Conservation (phyloP, 2,329 filamentous ascomycete genomes). For the Verruconis gallopava region DNA sequence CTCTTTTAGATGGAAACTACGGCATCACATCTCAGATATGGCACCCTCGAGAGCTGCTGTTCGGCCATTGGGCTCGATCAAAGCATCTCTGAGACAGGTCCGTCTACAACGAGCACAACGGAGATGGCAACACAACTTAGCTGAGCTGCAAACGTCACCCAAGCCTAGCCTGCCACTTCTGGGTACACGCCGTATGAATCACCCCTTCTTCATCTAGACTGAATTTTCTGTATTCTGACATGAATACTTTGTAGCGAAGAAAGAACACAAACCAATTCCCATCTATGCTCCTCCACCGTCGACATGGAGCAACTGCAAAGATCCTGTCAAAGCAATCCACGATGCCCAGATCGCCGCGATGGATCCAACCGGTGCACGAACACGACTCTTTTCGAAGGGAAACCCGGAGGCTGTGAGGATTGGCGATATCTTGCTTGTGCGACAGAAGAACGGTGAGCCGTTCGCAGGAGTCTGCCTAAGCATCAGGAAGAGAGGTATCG, state of each 20-base stretch:
- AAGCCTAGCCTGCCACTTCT: slow-evolving; percentile 10
- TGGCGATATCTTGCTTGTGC: slow-evolving; percentile 85
- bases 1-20: not conserved
- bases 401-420: slow-evolving; percentile 70
- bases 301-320: slow-evolving; percentile 42
- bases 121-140: slow-evolving; percentile 4
- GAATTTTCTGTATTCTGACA: not conserved
- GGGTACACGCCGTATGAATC: not conserved
- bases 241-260: not conserved
- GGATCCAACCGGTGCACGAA: slow-evolving; percentile 74
- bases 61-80: slow-evolving; percentile 2
- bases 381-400: slow-evolving; percentile 62
- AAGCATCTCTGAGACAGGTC: slow-evolving; percentile 4
- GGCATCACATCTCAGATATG: slow-evolving; percentile 4
- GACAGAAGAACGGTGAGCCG: slow-evolving; percentile 71
- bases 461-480: slow-evolving; percentile 82
- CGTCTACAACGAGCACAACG: slow-evolving; percentile 4
- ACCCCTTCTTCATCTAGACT: not conserved
- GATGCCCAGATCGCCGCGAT: slow-evolving; percentile 57
- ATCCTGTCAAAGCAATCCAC: slow-evolving; percentile 57
- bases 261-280: slow-evolving; percentile 35
- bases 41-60: slow-evolving; percentile 5
- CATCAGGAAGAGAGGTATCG: slow-evolving; percentile 75
- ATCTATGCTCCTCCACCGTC: slow-evolving; percentile 42
- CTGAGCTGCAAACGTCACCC: slow-evolving; percentile 5